Evolutionary conservation across 2,329 filamentous ascomycete genomes (phyloP).

Genomic region (Pseudogymnoascus destructans): DNA sequence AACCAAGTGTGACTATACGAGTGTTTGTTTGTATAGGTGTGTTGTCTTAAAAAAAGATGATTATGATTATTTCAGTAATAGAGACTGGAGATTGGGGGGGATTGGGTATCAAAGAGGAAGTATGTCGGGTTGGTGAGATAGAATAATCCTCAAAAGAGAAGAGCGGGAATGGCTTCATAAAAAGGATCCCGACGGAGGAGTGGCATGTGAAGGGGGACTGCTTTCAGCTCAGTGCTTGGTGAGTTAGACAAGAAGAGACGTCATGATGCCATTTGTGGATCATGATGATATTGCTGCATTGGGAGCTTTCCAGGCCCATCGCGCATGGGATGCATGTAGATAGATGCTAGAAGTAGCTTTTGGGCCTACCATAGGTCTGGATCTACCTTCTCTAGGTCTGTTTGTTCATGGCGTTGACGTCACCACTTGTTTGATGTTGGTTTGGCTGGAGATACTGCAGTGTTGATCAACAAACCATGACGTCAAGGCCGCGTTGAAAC

Average conservation of each 20-base stretch:
- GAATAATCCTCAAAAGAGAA: background rate
- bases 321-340: background rate
- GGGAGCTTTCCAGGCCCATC: background rate
- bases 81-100: background rate
- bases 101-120: slow-evolving; percentile 6
- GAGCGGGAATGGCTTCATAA: slow-evolving; percentile 2
- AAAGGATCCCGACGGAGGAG: background rate
- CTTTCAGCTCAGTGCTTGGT: background rate
- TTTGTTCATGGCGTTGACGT: background rate
- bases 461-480: background rate
- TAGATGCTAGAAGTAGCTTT: background rate
- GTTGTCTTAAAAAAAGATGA: background rate
- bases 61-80: background rate
- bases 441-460: background rate
- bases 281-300: background rate
- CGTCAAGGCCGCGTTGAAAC: background rate
- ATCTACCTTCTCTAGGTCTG: background rate
- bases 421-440: background rate
- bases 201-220: background rate
- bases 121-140: background rate
- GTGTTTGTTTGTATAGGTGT: slow-evolving; percentile 5
- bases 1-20: background rate
- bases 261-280: background rate
- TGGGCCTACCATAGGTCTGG: background rate
- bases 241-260: background rate